Conservation (phyloP, 2,329 filamentous ascomycete genomes). For the Neobulgaria alba region DNA sequence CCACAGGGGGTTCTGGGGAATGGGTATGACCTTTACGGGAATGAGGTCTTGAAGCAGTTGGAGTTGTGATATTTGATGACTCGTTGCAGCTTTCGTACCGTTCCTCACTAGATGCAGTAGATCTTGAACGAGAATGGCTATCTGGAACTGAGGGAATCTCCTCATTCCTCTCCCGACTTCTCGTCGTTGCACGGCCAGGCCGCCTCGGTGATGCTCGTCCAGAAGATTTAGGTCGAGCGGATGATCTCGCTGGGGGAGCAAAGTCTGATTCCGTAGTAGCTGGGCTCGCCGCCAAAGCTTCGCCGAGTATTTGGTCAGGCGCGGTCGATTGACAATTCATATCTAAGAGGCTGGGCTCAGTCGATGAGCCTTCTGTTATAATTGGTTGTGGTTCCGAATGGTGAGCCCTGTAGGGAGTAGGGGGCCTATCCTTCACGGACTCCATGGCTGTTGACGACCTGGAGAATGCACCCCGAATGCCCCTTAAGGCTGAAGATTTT, state of each 20-base stretch:
- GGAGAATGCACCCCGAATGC: not conserved
- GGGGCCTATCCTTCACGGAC: not conserved
- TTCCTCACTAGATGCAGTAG: slow-evolving; percentile 24
- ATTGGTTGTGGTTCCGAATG: not conserved
- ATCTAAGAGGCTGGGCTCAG: too few species aligned
- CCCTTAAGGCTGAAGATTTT: not conserved
- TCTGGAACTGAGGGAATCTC: not conserved
- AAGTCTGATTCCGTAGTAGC: not conserved
- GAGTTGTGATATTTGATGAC: slow-evolving; percentile 23
- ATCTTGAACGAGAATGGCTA: slow-evolving; percentile 10
- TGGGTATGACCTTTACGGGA: slow-evolving; percentile 15
- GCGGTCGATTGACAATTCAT: too few species aligned
- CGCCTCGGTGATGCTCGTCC: not conserved
- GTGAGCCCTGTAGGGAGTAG: not conserved
- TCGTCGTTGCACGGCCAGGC: not conserved
- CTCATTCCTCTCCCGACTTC: not conserved
- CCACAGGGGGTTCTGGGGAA: not conserved
- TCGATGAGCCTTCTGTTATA: too few species aligned
- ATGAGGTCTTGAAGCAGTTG: slow-evolving; percentile 21
- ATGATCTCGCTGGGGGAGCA: not conserved
- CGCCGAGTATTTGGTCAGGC: too few species aligned
- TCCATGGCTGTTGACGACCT: not conserved
- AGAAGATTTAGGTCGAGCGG: not conserved
- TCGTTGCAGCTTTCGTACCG: slow-evolving; percentile 19
- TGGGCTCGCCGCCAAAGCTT: too few species aligned